Base-by-base conservation (phyloP, 371 early-diverging fungal genomes). In the Capniomyces stellatus region DNA sequence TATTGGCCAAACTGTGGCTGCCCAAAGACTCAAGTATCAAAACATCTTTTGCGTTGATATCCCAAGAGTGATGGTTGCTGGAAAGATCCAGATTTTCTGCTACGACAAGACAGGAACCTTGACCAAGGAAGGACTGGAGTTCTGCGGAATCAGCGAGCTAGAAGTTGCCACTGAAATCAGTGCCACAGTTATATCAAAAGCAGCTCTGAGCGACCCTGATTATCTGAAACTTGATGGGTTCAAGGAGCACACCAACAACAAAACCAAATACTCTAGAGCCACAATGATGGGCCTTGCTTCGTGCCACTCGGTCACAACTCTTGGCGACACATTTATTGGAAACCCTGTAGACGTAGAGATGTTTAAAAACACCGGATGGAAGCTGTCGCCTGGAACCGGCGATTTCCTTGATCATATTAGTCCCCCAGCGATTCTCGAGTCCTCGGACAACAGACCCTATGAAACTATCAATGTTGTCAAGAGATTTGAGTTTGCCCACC, bases 271-370 rank as follows among this genome's bases (percentile, higher is more conserved):
- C 44, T 52, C 58, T 19, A 56, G 72, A 31, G 57, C 63, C 46
- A 61, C 74, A 57, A 76, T 78, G 49, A 63, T 74, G 25, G 89
- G 81, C 22, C 63, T 91, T 55, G 77, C 80, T 21, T 66, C 85
- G 8, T 89, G 91, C 66, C 91, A 92, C 61, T 70, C 79, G 0
- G 75, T 87, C 13, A 67, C 79, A 19, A 56, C 55, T 25, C 62
- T 87, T 6, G 74, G 71, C 25, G 73, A 64, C 21, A 64, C 76
- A 43, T 66, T 69, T 15, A 74, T 88, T 30, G 93, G 93, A 3
- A 89, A 92, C 66, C 83, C 84, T 15, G 78, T 92, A 29, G 93
- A 92, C 59, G 67, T 88, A 22, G 87, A 85, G 63, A 79, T 87
- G 80, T 85, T 89, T 67, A 63, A 70, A 10, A 73, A 74, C 29